Evolutionary conservation across 176 grass and related monocot species (phyloP).

Genomic region (Dactylis glomerata): DNA sequence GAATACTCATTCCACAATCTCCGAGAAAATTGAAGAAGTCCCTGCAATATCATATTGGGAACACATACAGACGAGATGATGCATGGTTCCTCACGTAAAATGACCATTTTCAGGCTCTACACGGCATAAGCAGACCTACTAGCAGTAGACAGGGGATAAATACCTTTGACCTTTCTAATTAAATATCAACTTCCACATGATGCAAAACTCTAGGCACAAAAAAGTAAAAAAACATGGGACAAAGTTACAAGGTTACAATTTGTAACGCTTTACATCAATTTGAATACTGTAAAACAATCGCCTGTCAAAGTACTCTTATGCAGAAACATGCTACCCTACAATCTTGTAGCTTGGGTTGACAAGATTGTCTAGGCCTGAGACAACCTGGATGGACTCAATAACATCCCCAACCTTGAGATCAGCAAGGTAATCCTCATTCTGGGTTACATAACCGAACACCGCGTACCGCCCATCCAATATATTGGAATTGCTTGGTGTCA

Average conservation of each 20-base stretch:
- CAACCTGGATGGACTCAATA: conserved; percentile 91
- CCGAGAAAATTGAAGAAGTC: background rate
- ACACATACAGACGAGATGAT: background rate
- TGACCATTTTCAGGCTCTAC: background rate
- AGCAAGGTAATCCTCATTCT: conserved; percentile 86
- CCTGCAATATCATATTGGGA: background rate
- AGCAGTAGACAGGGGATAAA: background rate
- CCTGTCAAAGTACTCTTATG: background rate
- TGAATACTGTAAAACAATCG: conserved; percentile 18
- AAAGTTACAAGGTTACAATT: conserved; percentile 19
- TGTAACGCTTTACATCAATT: conserved; percentile 22
- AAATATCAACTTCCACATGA: conserved; percentile 3
- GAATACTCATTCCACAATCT: background rate
- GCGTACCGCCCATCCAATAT: conserved; percentile 91
- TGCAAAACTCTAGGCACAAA: conserved; percentile 13
- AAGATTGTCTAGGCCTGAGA: conserved; percentile 89
- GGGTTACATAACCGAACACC: conserved; percentile 79
- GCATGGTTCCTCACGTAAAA: background rate
- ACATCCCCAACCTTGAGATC: conserved; percentile 97
- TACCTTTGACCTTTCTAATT: conserved; percentile 17
- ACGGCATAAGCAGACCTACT: background rate
- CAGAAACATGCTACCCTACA: conserved; percentile 53
- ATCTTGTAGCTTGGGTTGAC: conserved; percentile 94
- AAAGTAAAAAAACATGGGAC: background rate
- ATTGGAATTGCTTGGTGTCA: conserved; percentile 98